Base-by-base conservation (phyloP, 163 green algal genomes). In the Volvox carteri region DNA sequence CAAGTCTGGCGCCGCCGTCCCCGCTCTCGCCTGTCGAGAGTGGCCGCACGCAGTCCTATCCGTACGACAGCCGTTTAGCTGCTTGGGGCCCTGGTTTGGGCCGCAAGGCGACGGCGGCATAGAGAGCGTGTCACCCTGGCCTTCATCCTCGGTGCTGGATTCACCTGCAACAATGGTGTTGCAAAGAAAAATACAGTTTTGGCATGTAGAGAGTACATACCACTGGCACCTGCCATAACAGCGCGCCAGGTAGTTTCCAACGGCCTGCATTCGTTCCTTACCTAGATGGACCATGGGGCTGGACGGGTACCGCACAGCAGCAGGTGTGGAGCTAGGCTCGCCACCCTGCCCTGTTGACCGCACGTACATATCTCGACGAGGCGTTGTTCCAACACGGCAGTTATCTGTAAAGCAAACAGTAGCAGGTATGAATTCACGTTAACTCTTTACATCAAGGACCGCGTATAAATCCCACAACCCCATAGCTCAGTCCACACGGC, bases 311-410 rank as follows among this genome's bases (percentile, higher is more conserved):
- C 56, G 70, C 12, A 19, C 37, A 33, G 39, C 18, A 6, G 41
- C 41, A 5, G 19, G 35, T 78, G 70, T 52, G 18, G 37, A 35
- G 21, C 70, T 39, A 78, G 37, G 39, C 4, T 19, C 70, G 7
- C 25, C 14, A 41, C 19, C 21, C 37, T 78, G 39, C 70, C 37
- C 18, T 12, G 70, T 39, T 60, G 73, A 46, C n/a, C 73, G 73
- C 73, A 80, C 68, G n/a, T 81, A 88, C 83, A 88, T 88, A 50
- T 88, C 83, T 18, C 83, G 67, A 14, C 83, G 67, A 18, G 83
- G 83, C 35, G 83, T 88, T 1, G 35, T 48, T 16, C 60, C 60
- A 19, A 60, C 60, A 3, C 42, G 35, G n/a, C 60, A 19, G 2
- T 23, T 28, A 19, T 37, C 77, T 85, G 77, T 21, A 23, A 30